Percentiles rank a stretch among this genome's conserved stretches.
phyloP scores from a whole-genome alignment of 208 protist genomes.

The Crithidia expoeki region DNA sequence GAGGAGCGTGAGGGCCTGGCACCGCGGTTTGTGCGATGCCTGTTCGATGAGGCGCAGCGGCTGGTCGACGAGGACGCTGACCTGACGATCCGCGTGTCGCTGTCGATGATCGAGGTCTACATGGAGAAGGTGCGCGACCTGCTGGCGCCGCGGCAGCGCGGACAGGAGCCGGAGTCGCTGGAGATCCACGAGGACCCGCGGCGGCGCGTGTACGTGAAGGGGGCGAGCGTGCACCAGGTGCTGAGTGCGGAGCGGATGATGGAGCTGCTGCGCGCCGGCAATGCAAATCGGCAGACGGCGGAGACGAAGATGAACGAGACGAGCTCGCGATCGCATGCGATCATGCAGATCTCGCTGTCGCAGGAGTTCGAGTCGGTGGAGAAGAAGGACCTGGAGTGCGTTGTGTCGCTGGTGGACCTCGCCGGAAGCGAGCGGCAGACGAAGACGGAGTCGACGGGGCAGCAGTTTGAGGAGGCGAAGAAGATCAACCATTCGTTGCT shows the following conservation, averaged over 20 bases:
- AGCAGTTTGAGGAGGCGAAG: slow-evolving; percentile 87
- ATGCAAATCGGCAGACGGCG: slow-evolving; percentile 71
- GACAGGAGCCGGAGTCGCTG: slow-evolving; percentile 77
- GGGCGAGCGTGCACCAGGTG: slow-evolving; percentile 75
- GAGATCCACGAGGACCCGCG: slow-evolving; percentile 70
- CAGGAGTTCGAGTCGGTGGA: slow-evolving; percentile 65
- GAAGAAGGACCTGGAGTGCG: slow-evolving; percentile 57
- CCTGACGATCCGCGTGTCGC: slow-evolving; percentile 59
- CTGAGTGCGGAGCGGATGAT: slow-evolving; percentile 65
- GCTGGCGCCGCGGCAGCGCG: slow-evolving; percentile 56
- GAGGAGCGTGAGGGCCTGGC: slow-evolving; percentile 43
- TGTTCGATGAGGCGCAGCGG: slow-evolving; percentile 55
- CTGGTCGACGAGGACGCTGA: slow-evolving; percentile 56
- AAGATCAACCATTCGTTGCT: slow-evolving; percentile 91
- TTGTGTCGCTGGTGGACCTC: slow-evolving; percentile 82
- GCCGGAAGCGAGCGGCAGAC: slow-evolving; percentile 86
- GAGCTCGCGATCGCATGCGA: slow-evolving; percentile 86
- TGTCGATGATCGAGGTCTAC: slow-evolving; percentile 88
- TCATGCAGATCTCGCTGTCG: slow-evolving; percentile 80
- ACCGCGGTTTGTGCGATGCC: slow-evolving; percentile 40
- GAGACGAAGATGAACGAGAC: slow-evolving; percentile 88
- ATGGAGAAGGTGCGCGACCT: slow-evolving; percentile 81
- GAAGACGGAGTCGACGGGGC: slow-evolving; percentile 84
- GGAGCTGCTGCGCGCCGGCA: slow-evolving; percentile 63
- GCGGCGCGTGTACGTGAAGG: slow-evolving; percentile 66